Conservation (phyloP, 2,329 filamentous ascomycete species). For the Neonectria punicea region DNA sequence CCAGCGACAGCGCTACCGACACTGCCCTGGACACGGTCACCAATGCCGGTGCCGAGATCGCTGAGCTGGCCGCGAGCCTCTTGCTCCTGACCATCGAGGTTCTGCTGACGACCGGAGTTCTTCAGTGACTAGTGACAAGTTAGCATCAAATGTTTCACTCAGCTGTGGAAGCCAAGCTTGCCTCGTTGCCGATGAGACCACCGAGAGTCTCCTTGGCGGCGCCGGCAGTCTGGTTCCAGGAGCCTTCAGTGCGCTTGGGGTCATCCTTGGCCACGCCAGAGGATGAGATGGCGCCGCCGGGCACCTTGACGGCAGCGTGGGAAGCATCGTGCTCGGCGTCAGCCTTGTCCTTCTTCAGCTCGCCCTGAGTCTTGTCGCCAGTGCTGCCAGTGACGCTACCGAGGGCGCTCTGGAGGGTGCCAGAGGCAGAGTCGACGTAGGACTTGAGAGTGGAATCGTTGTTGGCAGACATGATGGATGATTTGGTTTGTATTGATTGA, state of each 20-base stretch:
- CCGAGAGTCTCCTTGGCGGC: slow-evolving; percentile 85
- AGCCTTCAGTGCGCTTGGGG: slow-evolving; percentile 75
- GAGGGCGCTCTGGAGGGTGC: slow-evolving; percentile 76
- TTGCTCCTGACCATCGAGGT: slow-evolving; percentile 80
- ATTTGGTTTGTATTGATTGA: slow-evolving; percentile 7
- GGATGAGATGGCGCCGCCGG: slow-evolving; percentile 74
- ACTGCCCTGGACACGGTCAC: slow-evolving; percentile 74
- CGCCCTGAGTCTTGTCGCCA: slow-evolving; percentile 72
- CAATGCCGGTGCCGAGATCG: slow-evolving; percentile 75
- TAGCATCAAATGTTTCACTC: not conserved
- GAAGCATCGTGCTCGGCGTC: slow-evolving; percentile 77
- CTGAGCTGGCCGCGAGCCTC: slow-evolving; percentile 85
- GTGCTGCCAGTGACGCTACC: slow-evolving; percentile 79
- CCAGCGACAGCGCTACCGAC: slow-evolving; percentile 78
- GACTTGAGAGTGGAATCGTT: slow-evolving; percentile 79
- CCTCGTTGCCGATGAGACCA: slow-evolving; percentile 78
- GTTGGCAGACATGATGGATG: slow-evolving; percentile 43
- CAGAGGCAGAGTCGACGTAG: slow-evolving; percentile 77
- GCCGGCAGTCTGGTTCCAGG: slow-evolving; percentile 91
- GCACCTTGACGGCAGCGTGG: slow-evolving; percentile 79
- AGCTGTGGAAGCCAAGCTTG: slow-evolving; percentile 44
- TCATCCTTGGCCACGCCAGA: slow-evolving; percentile 78
- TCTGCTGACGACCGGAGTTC: slow-evolving; percentile 79
- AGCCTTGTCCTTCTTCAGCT: slow-evolving; percentile 73
- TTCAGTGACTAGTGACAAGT: slow-evolving; percentile 68